A percentile compares a stretch with the other conserved stretches of the same genome.
These are phyloP conservation scores for Sporothrix luriei DNA, from an alignment of 2,329 filamentous ascomycete species.

Conservation along the genomic window DNA sequence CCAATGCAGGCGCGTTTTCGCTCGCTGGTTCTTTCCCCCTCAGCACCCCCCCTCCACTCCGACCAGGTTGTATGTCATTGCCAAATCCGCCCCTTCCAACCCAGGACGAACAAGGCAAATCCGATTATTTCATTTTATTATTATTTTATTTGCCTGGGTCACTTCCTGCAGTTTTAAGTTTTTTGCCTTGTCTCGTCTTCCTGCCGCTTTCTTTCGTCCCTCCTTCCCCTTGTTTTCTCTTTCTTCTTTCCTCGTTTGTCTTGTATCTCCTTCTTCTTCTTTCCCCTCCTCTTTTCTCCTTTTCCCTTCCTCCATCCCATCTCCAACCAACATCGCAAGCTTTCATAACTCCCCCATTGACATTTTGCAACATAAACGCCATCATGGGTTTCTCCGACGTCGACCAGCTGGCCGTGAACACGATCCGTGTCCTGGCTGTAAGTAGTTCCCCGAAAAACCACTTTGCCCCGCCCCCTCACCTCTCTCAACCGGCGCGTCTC, in stretches of 20 bases:
- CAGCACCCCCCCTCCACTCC: constrained; percentile 6
- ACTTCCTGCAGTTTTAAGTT: constrained; percentile 14
- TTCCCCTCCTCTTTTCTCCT: constrained; percentile 31
- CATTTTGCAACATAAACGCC: constrained; percentile 41
- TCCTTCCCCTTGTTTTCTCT: constrained; percentile 36
- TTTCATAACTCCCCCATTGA: constrained; percentile 18
- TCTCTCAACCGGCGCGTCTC: neutral
- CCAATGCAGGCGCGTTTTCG: constrained; percentile 26
- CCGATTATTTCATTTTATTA: neutral
- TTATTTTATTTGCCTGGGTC: constrained; percentile 24
- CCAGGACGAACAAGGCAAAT: constrained; percentile 23
- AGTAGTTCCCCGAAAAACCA: constrained; percentile 47
- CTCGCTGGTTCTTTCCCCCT: constrained; percentile 27
- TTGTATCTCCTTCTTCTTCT: constrained; percentile 30
- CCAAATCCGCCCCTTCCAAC: neutral
- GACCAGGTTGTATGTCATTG: constrained; percentile 9
- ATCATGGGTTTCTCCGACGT: constrained; percentile 86
- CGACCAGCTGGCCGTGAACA: constrained; percentile 94
- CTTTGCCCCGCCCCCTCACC: constrained; percentile 36
- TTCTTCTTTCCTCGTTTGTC: constrained; percentile 36
- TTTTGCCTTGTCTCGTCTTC: neutral
- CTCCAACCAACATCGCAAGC: constrained; percentile 31
- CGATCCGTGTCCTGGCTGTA: constrained; percentile 95
- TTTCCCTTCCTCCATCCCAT: constrained; percentile 33
- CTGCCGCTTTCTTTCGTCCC: constrained; percentile 29